Base-by-base conservation (phyloP, 495 filamentous ascomycete genomes). In the Amphirosellinia nigrospora region DNA sequence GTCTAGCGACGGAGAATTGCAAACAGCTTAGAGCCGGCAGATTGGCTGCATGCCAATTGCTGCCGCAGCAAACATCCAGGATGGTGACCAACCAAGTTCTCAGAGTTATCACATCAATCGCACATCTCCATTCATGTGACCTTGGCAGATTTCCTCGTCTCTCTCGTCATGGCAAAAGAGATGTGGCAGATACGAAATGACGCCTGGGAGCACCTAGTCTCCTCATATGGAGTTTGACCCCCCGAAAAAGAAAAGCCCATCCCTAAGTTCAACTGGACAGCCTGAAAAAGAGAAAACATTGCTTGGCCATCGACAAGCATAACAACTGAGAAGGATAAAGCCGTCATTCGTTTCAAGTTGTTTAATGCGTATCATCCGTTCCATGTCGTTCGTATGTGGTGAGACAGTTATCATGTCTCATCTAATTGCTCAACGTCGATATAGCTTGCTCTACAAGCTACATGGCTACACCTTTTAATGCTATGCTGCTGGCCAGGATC, bases 1-100 rank as follows among this genome's bases (percentile, higher is more conserved):
- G 64, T 76, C 72, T 76, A 76, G 72, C 60, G 68, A 66, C 34
- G 38, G 73, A 41, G 70, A 50, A 56, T 59, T 58, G 38, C 39
- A 15, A 28, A 46, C 53, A 45, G 30, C 50, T 48, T 68, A 41
- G 46, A 67, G 52, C 30, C 52, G 28, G 48, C 48, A 50, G 52
- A 52, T 46, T 55, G 56, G 41, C 58, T 43, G 60, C 23, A 38
- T 59, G 59, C 62, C 55, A 32, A 41, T 38, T 38, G 52, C 36
- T 39, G 62, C 50, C 61, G 43, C 39, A 70, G 46, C 39, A 66
- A 63, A 64, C 56, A 55, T 55, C 46, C 65, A 66, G 63, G 61
- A 48, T 71, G 13, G 45, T 66, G 45, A 61, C 52, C 69, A 71
- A 64, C 39, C 61, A 59, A 64, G 41, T 64, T 28, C 26, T 46